Conservation (phyloP, 768 basidiomycete species). For the Dictyophora rubrovolvata region DNA sequence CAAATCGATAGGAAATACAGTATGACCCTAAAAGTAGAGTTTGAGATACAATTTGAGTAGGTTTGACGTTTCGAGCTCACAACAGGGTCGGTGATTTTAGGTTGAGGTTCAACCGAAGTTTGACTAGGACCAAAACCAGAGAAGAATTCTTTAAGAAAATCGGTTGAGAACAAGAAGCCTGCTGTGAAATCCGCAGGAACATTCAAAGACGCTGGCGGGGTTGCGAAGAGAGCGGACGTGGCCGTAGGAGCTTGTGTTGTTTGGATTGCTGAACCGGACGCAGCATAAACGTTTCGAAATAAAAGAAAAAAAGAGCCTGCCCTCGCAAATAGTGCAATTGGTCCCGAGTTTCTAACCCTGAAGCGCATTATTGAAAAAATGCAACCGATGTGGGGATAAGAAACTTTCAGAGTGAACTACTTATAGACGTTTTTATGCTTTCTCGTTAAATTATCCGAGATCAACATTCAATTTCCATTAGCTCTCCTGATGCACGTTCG, state of each 20-base stretch:
- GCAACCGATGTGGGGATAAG: too few relatives aligned
- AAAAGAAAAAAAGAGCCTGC: too few relatives aligned
- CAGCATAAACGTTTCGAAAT: too few relatives aligned
- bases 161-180: background rate
- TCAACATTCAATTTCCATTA: too few relatives aligned
- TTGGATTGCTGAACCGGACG: background rate
- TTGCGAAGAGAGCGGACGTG: background rate
- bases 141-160: constrained; percentile 8
- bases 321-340: too few relatives aligned
- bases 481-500: too few relatives aligned
- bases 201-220: constrained; percentile 1
- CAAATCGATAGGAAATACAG: constrained; percentile 10
- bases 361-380: too few relatives aligned
- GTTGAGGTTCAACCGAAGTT: constrained; percentile 9
- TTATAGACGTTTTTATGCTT: too few relatives aligned
- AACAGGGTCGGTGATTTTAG: constrained; percentile 10
- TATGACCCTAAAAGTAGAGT: background rate
- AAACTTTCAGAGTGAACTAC: too few relatives aligned
- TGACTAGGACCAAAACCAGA: constrained; percentile 9
- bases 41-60: background rate
- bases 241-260: background rate
- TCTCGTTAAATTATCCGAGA: too few relatives aligned
- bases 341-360: too few relatives aligned
- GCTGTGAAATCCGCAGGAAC: constrained; percentile 10
- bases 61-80: background rate